phyloP scores from a whole-genome alignment of 768 basidiomycete species.

The Russula ochroleuca region DNA sequence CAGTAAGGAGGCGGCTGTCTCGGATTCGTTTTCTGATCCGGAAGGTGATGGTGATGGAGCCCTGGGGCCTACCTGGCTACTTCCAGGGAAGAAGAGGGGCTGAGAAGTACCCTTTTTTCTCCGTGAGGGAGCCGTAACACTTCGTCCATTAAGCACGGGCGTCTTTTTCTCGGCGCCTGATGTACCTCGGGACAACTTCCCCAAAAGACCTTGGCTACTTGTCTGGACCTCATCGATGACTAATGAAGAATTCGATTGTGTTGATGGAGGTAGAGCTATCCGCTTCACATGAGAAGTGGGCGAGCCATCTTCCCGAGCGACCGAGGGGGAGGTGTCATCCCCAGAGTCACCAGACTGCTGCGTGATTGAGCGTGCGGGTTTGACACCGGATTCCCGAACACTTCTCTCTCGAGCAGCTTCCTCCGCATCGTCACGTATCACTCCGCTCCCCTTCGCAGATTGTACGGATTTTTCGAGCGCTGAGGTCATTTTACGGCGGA shows the following conservation, averaged over 20 bases:
- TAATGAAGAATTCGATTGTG: not conserved
- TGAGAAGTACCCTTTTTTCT: not conserved
- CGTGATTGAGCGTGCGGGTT: not conserved
- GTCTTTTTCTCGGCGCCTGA: not conserved
- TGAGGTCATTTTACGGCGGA: not conserved
- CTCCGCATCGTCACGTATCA: not conserved
- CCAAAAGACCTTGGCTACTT: slow-evolving; percentile 9
- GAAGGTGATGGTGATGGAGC: slow-evolving; percentile 3
- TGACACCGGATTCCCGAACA: not conserved
- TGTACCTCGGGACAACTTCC: not conserved
- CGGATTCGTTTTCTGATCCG: slow-evolving; percentile 20
- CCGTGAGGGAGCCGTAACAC: not conserved
- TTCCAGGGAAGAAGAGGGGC: slow-evolving; percentile 25
- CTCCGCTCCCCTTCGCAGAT: slow-evolving; percentile 3
- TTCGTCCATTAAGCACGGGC: not conserved
- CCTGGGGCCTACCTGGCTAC: slow-evolving; percentile 21
- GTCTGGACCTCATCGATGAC: slow-evolving; percentile 14
- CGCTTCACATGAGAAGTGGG: slow-evolving; percentile 11
- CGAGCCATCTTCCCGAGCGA: slow-evolving; percentile 7
- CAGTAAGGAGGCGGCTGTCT: not conserved
- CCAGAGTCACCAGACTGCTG: not conserved
- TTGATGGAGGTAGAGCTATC: slow-evolving; percentile 6
- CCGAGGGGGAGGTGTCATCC: not conserved
- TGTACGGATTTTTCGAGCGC: not conserved
- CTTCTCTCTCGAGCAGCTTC: not conserved